These are phyloP conservation scores for Mucor lusitanicus DNA, from an alignment of 371 early-diverging fungal species.

Conservation along the genomic window DNA sequence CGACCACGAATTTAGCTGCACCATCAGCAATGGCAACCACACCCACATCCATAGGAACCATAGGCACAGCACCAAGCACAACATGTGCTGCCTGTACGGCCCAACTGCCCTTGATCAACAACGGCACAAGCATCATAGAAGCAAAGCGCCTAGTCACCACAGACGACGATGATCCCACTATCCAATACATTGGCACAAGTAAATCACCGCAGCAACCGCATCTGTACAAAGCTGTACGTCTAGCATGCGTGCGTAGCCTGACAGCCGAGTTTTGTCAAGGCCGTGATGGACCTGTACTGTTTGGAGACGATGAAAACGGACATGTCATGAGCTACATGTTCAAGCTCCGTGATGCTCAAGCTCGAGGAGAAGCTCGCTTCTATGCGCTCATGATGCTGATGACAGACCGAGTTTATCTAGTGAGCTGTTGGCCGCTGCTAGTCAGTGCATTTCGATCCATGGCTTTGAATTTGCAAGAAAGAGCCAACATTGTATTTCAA, in stretches of 20 bases:
- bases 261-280: constrained; percentile 73
- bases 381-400: constrained; percentile 71
- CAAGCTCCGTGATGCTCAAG: constrained; percentile 69
- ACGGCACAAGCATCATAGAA: constrained; percentile 25
- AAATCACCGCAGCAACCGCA: constrained; percentile 53
- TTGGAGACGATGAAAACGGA: constrained; percentile 75
- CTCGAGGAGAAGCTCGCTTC: constrained; percentile 67
- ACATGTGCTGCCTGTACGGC: constrained; percentile 53
- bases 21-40: neutral
- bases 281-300: constrained; percentile 71
- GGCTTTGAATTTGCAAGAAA: constrained; percentile 59
- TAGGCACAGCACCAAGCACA: neutral
- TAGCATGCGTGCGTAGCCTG: constrained; percentile 69
- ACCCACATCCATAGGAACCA: neutral
- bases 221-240: constrained; percentile 54
- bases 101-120: constrained; percentile 38
- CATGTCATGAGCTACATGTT: constrained; percentile 77
- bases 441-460: constrained; percentile 63
- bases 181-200: constrained; percentile 44
- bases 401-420: constrained; percentile 70
- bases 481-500: constrained; percentile 56
- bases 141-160: constrained; percentile 43
- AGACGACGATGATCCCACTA: constrained; percentile 49
- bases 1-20: neutral
- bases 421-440: constrained; percentile 72